phyloP scores from a whole-genome alignment of 2,329 filamentous ascomycete genomes.

The Sporothrix brunneoviolacea region DNA sequence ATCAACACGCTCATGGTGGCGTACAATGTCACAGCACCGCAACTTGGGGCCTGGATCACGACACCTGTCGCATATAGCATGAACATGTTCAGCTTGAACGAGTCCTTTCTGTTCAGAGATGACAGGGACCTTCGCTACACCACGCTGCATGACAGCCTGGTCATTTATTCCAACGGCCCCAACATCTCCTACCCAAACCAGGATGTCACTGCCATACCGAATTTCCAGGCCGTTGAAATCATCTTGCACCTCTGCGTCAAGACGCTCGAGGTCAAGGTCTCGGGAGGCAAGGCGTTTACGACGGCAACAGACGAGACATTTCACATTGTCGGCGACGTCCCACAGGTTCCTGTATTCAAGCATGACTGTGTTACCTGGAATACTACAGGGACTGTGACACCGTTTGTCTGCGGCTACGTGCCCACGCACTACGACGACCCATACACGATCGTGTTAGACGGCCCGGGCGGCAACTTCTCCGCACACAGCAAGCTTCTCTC shows the following conservation, averaged over 20 bases:
- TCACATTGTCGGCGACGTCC: background rate
- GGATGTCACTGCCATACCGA: background rate
- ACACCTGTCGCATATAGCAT: no score
- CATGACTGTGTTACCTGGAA: conserved; percentile 3
- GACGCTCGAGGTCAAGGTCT: background rate
- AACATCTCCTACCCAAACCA: conserved; percentile 8
- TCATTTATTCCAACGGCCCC: conserved; percentile 7
- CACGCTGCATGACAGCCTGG: background rate
- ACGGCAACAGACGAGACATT: background rate
- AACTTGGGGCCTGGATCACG: no score
- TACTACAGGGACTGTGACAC: conserved; percentile 1
- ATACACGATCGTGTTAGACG: background rate
- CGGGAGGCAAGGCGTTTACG: background rate
- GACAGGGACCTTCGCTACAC: background rate
- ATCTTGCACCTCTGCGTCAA: conserved; percentile 7
- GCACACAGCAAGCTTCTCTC: no score
- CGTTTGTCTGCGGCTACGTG: conserved; percentile 3
- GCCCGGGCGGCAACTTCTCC: no score
- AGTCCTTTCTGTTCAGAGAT: background rate
- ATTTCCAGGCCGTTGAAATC: background rate
- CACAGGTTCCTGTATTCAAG: background rate
- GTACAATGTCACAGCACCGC: no score
- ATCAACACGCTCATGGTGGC: no score
- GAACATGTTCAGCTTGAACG: background rate
- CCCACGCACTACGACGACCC: background rate